Evolutionary conservation across 1,284 basidiomycete genomes (phyloP).

Genomic region (Vanrija humicola): DNA sequence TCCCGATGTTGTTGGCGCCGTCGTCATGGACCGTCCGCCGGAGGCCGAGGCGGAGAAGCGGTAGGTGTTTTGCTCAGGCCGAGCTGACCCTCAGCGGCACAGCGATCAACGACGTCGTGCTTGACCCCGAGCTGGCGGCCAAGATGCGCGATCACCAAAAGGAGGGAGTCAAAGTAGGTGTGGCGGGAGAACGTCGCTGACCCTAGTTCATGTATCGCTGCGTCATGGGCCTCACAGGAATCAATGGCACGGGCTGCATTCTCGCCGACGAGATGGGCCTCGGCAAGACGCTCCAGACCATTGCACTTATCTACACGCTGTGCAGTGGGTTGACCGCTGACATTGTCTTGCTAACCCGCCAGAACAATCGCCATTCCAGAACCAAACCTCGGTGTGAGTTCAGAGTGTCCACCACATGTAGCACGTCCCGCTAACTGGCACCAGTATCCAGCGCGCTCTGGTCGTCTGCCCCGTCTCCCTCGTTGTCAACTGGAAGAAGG

Average conservation of each 20-base stretch:
- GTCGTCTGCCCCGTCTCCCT: constrained; percentile 94
- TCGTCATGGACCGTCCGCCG: constrained; percentile 80
- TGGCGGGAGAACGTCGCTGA: constrained; percentile 6
- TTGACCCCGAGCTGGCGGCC: constrained; percentile 81
- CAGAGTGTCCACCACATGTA: background rate
- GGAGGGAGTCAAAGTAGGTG: constrained; percentile 61
- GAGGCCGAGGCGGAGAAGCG: constrained; percentile 71
- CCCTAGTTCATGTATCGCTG: constrained; percentile 85
- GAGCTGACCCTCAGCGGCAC: constrained; percentile 23
- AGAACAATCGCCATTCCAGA: constrained; percentile 73
- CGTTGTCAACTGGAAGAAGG: constrained; percentile 93
- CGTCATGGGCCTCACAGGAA: constrained; percentile 87
- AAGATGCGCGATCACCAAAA: constrained; percentile 84
- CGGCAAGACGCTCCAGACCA: constrained; percentile 85
- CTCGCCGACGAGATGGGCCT: constrained; percentile 97
- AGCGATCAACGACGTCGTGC: constrained; percentile 72
- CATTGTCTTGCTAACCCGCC: constrained; percentile 7
- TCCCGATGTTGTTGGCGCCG: constrained; percentile 66
- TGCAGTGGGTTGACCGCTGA: constrained; percentile 58
- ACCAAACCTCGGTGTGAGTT: constrained; percentile 54
- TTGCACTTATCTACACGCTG: constrained; percentile 80
- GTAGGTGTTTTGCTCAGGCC: constrained; percentile 48
- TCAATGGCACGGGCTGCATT: constrained; percentile 82
- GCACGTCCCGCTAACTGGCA: background rate
- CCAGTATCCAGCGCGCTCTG: constrained; percentile 65